phyloP scores from a whole-genome alignment of 306 rosid species.

The Hylodesmum podocarpum region DNA sequence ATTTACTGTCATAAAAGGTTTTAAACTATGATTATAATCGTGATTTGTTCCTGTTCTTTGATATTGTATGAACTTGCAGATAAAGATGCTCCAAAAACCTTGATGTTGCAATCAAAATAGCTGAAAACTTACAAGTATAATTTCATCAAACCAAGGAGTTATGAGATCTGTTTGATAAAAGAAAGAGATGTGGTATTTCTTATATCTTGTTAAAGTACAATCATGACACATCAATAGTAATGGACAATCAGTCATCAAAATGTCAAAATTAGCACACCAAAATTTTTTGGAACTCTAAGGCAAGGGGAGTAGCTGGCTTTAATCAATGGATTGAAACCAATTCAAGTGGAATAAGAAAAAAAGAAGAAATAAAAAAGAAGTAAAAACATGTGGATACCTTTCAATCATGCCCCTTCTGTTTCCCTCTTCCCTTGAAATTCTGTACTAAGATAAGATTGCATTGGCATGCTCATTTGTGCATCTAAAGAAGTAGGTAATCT shows the following conservation, averaged over 20 bases:
- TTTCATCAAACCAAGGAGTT: slow-evolving; percentile 23
- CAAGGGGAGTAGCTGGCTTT: slow-evolving; percentile 26
- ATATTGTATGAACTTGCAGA: not conserved
- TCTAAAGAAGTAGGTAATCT: slow-evolving; percentile 59
- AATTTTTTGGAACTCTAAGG: slow-evolving; percentile 24
- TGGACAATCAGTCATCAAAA: slow-evolving; percentile 43
- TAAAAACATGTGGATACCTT: slow-evolving; percentile 45
- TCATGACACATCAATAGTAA: slow-evolving; percentile 38
- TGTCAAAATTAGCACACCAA: slow-evolving; percentile 52
- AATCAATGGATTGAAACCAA: slow-evolving; percentile 38
- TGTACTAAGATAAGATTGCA: slow-evolving; percentile 63
- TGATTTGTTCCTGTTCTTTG: not conserved
- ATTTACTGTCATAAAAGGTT: not conserved
- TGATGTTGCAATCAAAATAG: too few species aligned
- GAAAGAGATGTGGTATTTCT: slow-evolving; percentile 29
- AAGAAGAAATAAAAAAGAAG: slow-evolving; percentile 1
- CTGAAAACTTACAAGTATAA: not conserved
- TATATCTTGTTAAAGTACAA: slow-evolving; percentile 27
- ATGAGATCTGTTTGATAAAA: slow-evolving; percentile 37
- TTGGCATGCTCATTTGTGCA: slow-evolving; percentile 61
- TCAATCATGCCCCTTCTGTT: slow-evolving; percentile 54
- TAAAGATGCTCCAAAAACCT: not conserved
- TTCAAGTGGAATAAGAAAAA: slow-evolving; percentile 24
- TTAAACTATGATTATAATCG: not conserved
- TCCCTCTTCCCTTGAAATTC: slow-evolving; percentile 75